Evolutionary conservation across 2,329 filamentous ascomycete species (phyloP), one percentile per base, ranked within the genome.

Genomic region (Aspergillus sp.): DNA sequence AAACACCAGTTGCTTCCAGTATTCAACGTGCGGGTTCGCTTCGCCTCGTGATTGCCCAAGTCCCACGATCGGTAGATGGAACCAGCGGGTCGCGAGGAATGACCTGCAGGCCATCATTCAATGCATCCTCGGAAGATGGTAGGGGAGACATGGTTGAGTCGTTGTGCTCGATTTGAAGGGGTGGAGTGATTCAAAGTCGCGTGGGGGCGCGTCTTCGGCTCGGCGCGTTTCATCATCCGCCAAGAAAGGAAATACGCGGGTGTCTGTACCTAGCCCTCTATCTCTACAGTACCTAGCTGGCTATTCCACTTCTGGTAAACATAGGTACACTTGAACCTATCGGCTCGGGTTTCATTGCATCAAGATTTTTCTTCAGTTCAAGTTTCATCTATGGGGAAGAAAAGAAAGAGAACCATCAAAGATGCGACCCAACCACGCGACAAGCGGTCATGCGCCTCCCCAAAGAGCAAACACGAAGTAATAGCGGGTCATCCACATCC

Each of bases 401-500:
- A 77, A 60, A 65, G 76, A 54, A 78, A 78, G 64, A 71, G 75
- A 59, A 64, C 71, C 51, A 42, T 56, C 43, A 71, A 64, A 54
- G 50, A 59, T 40, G 41, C 47, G 16, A 38, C n/a, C 34, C 53
- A 54, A 44, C 50, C 56, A 53, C 50, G 49, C 32, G 38, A 20
- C 41, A 19, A 52, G 50, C 32, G 31, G 56, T 61, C 53, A 57
- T 23, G 20, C n/a, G 17, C 36, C n/a, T 16, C n/a, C 36, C 17
- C 40, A 43, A 31, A 45, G 13, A 29, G 42, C 23, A 23, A 31
- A 16, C 32, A 41, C n/a, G 36, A 52, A 47, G 45, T 49, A 52
- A 54, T 40, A 41, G 42, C 50, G 52, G 55, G 53, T 53, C 51
- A 52, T 31, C 58, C 58, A 3, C 86, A 90, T 65, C 82, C 84